A percentile compares a stretch with the other conserved stretches of the same genome.
phyloP scores from a whole-genome alignment of 306 rosid genomes.

The Trichosanthes cucumerina region DNA sequence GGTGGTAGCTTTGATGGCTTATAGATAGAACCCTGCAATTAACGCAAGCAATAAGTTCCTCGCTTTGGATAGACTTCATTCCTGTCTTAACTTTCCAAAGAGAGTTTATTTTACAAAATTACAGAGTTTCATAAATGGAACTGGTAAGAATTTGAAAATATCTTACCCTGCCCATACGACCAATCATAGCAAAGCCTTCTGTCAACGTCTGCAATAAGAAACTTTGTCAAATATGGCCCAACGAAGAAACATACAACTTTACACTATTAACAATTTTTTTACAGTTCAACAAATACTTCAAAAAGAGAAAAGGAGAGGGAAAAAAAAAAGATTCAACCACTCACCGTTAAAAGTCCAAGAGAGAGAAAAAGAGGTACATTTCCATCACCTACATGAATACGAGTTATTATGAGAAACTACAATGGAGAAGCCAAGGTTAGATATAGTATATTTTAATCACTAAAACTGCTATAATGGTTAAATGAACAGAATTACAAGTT shows the following conservation, averaged over 20 bases:
- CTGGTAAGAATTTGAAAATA: constrained; percentile 6
- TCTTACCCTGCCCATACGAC: constrained; percentile 63
- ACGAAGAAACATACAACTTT: background rate
- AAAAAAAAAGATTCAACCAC: constrained; percentile 10
- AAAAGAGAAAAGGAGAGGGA: background rate
- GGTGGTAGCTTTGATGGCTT: constrained; percentile 77
- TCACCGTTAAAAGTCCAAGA: constrained; percentile 87
- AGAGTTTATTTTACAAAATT: background rate
- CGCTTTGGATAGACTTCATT: background rate
- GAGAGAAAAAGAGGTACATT: constrained; percentile 62
- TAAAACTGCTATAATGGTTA: background rate
- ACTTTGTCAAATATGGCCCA: background rate
- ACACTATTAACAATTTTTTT: background rate
- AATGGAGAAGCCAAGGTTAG: background rate
- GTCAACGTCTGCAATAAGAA: constrained; percentile 65
- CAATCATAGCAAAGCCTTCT: constrained; percentile 65
- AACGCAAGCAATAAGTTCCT: background rate
- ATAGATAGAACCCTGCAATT: constrained; percentile 57
- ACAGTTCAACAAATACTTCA: background rate
- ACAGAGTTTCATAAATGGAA: background rate
- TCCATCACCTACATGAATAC: constrained; percentile 59
- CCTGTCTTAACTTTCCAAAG: background rate
- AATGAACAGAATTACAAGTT: background rate
- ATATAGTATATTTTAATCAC: background rate
- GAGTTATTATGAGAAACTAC: background rate